Conservation (phyloP, 306 rosid genomes). For the Inga leiocalycina region DNA sequence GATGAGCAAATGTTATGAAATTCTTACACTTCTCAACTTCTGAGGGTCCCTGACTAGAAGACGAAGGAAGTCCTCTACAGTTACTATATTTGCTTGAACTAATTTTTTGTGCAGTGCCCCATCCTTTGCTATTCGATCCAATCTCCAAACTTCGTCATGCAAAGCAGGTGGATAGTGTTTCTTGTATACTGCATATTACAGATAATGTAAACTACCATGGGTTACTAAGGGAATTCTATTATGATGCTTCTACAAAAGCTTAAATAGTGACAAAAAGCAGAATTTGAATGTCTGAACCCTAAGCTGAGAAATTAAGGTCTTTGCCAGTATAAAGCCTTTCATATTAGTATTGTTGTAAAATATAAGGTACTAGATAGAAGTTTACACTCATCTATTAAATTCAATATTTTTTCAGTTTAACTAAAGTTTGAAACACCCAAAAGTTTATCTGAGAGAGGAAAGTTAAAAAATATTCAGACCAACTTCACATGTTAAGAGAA, state of each 20-base stretch:
- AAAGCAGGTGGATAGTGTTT: constrained; percentile 88
- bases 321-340: not conserved
- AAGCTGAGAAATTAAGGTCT: not conserved
- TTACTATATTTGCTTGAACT: constrained; percentile 52
- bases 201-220: not conserved
- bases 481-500: not conserved
- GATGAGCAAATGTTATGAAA: constrained; percentile 6
- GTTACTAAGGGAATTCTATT: not conserved
- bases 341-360: not conserved
- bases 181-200: constrained; percentile 71
- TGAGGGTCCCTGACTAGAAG: constrained; percentile 72
- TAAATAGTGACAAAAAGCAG: constrained; percentile 3
- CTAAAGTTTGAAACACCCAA: not conserved
- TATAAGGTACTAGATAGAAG: not conserved
- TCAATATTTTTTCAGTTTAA: not conserved
- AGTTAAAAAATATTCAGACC: not conserved
- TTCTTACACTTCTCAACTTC: constrained; percentile 76
- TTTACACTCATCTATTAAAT: constrained; percentile 1
- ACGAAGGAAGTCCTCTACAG: constrained; percentile 85
- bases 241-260: constrained; percentile 8
- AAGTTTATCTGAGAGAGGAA: not conserved
- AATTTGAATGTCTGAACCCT: not conserved
- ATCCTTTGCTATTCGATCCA: constrained; percentile 84
- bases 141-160: constrained; percentile 90
- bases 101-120: constrained; percentile 87